Conservation (phyloP, 2,329 filamentous ascomycete genomes). For the Talaromyces albobiverticillius region DNA sequence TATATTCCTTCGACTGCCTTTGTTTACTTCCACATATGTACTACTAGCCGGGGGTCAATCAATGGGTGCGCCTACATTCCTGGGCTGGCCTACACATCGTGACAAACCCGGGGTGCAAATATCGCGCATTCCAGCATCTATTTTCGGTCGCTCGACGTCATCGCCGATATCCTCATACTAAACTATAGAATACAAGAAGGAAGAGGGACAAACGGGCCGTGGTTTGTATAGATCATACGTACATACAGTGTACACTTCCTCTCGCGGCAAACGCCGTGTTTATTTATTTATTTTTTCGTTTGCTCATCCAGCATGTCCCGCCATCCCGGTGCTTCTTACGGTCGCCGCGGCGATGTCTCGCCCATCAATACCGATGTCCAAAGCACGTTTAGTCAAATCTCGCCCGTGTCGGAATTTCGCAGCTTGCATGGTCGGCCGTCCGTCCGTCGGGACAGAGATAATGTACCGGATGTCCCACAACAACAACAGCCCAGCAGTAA, state of each 20-base stretch:
- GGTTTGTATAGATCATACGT: background rate
- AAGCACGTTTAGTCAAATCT: constrained; percentile 10
- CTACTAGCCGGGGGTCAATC: no score
- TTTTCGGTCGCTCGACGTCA: constrained; percentile 1
- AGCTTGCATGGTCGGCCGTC: constrained; percentile 18
- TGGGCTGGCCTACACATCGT: constrained; percentile 1
- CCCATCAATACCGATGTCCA: constrained; percentile 9
- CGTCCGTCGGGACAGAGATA: constrained; percentile 20
- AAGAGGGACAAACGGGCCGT: background rate
- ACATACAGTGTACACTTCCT: background rate
- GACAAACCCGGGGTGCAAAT: constrained; percentile 1
- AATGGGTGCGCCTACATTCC: background rate
- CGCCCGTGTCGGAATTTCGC: constrained; percentile 9
- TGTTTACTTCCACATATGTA: constrained; percentile 2
- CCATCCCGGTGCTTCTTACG: constrained; percentile 2
- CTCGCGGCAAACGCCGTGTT: background rate
- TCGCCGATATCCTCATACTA: background rate
- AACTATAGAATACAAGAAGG: background rate
- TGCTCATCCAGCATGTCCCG: constrained; percentile 9
- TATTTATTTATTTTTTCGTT: background rate
- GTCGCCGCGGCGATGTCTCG: constrained; percentile 10
- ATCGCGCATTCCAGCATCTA: constrained; percentile 8
- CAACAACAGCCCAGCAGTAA: constrained; percentile 13
- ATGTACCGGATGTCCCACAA: background rate
- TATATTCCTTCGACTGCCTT: background rate